Base-by-base conservation (phyloP, 1,284 basidiomycete genomes). In the Athelia sp. region DNA sequence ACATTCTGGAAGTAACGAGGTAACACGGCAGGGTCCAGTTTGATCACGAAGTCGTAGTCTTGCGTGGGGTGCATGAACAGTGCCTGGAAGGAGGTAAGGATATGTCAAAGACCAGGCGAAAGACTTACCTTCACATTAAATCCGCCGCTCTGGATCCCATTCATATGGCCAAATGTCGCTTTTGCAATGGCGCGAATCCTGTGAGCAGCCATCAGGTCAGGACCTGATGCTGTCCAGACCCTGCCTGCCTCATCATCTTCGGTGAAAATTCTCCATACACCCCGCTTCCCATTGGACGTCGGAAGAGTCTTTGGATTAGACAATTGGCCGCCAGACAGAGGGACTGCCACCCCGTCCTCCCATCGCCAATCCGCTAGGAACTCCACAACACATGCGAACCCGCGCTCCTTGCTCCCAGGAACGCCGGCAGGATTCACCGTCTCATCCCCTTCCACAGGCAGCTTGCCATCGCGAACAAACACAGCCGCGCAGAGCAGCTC, bases 291-390 rank as follows among this genome's bases (percentile, higher is more conserved):
- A 31, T 64, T 50, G 0, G 67, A 56, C 14, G 63, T 61, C 13
- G 57, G 53, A 21, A 68, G 56, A 21, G 65, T 64, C 22, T 50
- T 56, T 19, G 46, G 50, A 52, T 52, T 50, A 52, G 52, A 8
- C 54, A n/a, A n/a, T n/a, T 55, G 17, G 49, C 29, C 21, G 45
- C 54, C 79, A 53, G 84, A 80, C 9, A 90, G 54, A 13, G 81
- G 77, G 18, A 90, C 78, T 49, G 75, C 75, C 18, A 87, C 64
- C 3, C 82, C 81, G 15, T 78, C 74, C 48, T 84, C 81, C 75
- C 91, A 98, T 54, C 85, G 81, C 96, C 96, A 99, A 13, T 83
- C 76, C 49, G 80, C 84, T 47, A 99, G 66, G 54, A 90, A 79
- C 35, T 79, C 74, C 10, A 99, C 69, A 1, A 91, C 84, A 3